These are phyloP conservation scores for Pestalotiopsis sp. DNA, from an alignment of 2,329 filamentous ascomycete genomes.

Conservation along the genomic window DNA sequence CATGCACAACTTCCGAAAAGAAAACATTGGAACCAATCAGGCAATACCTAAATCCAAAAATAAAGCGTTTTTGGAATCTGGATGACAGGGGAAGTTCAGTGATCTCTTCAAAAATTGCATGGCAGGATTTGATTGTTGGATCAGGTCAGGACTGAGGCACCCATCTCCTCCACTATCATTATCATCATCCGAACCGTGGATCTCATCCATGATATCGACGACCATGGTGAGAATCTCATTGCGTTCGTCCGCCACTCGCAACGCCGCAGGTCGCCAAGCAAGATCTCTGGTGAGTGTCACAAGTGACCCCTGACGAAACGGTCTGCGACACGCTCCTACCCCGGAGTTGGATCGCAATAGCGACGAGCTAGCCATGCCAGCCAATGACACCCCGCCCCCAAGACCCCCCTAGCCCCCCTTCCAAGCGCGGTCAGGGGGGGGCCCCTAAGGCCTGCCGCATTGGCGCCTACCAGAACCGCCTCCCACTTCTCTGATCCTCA, in stretches of 20 bases:
- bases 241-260: background rate
- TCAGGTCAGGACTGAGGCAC: background rate
- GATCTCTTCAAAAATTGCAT: too few relatives aligned
- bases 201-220: background rate
- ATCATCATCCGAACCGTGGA: background rate
- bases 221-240: background rate
- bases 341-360: background rate
- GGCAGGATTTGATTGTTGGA: background rate
- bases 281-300: constrained; percentile 13
- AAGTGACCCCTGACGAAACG: constrained; percentile 18
- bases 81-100: background rate
- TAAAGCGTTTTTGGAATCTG: too few relatives aligned
- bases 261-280: constrained; percentile 13
- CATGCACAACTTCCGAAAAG: background rate
- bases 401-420: background rate
- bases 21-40: background rate
- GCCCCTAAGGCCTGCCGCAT: constrained; percentile 7
- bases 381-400: constrained; percentile 7
- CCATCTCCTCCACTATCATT: background rate
- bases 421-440: background rate
- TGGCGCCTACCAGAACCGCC: constrained; percentile 1
- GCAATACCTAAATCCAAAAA: background rate
- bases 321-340: constrained; percentile 13
- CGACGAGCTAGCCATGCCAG: background rate
- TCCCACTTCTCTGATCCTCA: background rate